Evolutionary conservation across 371 early-diverging fungal species (phyloP).

Genomic region (Capillidium heterosporum): DNA sequence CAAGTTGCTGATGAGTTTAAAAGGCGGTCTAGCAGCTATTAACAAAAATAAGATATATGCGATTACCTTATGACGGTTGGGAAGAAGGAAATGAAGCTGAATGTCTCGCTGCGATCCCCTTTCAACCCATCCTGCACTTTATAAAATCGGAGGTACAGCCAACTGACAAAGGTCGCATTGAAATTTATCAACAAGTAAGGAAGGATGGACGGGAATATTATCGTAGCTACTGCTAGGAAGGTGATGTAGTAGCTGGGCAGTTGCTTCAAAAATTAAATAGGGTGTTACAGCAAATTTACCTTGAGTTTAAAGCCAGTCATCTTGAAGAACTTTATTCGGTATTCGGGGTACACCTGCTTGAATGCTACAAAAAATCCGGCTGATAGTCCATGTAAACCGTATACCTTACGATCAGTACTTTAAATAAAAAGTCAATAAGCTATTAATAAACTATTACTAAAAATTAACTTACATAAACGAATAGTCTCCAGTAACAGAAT

Average conservation of each 20-base stretch:
- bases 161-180: conserved; percentile 44
- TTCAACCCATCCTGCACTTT: conserved; percentile 53
- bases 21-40: conserved; percentile 19
- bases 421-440: neutral
- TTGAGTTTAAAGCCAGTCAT: conserved; percentile 14
- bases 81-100: conserved; percentile 63
- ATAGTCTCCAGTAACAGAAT: neutral
- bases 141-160: conserved; percentile 67
- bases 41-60: neutral
- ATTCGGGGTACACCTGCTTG: conserved; percentile 2
- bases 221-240: conserved; percentile 13
- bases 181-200: conserved; percentile 15
- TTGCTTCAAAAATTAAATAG: conserved; percentile 13
- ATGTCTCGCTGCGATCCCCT: conserved; percentile 68
- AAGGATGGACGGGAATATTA: conserved; percentile 14
- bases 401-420: neutral
- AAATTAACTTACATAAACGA: neutral
- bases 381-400: neutral
- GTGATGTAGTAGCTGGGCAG: conserved; percentile 16
- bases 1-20: conserved; percentile 24
- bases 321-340: conserved; percentile 13
- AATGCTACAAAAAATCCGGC: conserved; percentile 14
- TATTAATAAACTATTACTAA: no score
- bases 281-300: neutral
- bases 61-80: conserved; percentile 55